Conservation (phyloP, 2,329 filamentous ascomycete genomes). For the Ceratocystis diversiconidia region DNA sequence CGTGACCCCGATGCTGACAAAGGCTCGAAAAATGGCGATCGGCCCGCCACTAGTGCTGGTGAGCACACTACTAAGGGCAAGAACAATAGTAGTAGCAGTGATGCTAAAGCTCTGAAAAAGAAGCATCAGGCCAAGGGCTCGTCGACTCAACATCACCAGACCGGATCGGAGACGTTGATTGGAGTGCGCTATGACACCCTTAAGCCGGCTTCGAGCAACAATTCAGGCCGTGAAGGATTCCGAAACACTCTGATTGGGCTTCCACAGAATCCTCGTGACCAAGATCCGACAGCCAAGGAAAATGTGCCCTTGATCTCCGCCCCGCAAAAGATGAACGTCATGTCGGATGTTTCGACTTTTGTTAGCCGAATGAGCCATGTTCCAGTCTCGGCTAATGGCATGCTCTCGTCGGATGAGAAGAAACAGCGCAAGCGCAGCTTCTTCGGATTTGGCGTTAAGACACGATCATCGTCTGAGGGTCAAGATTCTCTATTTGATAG, state of each 20-base stretch:
- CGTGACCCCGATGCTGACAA: constrained; percentile 44
- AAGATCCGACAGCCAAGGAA: constrained; percentile 25
- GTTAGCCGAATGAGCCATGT: constrained; percentile 49
- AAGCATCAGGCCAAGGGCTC: constrained; percentile 22
- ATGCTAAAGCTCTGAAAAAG: constrained; percentile 23
- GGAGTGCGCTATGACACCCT: constrained; percentile 45
- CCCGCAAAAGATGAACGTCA: constrained; percentile 70
- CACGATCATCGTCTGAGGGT: constrained; percentile 43
- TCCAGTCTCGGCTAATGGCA: not conserved
- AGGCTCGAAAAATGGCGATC: constrained; percentile 25
- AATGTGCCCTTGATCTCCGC: constrained; percentile 50
- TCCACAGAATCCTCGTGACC: constrained; percentile 23
- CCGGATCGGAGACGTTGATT: constrained; percentile 36
- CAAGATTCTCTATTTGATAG: constrained; percentile 40
- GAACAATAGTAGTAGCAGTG: constrained; percentile 22
- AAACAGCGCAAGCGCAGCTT: constrained; percentile 66
- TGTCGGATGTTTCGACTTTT: constrained; percentile 72
- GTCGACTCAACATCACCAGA: constrained; percentile 23
- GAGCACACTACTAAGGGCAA: constrained; percentile 30
- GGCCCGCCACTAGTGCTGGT: constrained; percentile 16
- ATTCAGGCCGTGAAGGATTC: constrained; percentile 25
- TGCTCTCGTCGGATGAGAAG: constrained; percentile 51
- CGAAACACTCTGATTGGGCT: constrained; percentile 27
- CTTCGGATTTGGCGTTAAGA: constrained; percentile 53
- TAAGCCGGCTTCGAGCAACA: constrained; percentile 33